Conservation (phyloP, 2,329 filamentous ascomycete species). For the Pseudophaeomoniella oleicola region DNA sequence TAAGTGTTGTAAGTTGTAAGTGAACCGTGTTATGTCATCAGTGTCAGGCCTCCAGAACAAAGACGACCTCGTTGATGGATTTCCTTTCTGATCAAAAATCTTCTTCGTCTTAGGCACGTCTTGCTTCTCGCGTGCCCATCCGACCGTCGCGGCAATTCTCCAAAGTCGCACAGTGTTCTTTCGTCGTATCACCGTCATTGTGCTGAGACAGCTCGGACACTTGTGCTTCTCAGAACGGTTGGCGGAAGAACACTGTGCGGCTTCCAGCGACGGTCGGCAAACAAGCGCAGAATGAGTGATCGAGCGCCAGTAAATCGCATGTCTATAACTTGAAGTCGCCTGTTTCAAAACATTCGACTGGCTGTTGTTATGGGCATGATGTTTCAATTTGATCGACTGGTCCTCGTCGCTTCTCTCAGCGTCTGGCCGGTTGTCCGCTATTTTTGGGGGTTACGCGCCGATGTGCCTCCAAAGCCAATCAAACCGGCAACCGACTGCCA, state of each 20-base stretch:
- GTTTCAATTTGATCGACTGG: slow-evolving; percentile 1
- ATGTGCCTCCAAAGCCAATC: not conserved
- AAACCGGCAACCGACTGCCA: not conserved
- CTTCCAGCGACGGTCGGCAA: not conserved
- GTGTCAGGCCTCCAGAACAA: no score
- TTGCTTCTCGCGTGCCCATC: not conserved
- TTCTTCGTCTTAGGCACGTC: no score
- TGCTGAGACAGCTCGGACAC: no score
- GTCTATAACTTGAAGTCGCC: not conserved
- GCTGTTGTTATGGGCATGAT: not conserved
- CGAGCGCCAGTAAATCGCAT: no score
- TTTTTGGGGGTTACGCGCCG: not conserved
- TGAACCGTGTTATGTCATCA: no score
- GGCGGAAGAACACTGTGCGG: not conserved
- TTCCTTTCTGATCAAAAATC: no score
- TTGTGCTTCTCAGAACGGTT: no score
- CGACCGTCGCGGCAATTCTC: not conserved
- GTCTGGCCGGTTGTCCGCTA: not conserved
- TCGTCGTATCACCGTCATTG: no score
- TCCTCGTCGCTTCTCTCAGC: not conserved
- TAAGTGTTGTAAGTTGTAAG: no score
- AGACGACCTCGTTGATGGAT: no score
- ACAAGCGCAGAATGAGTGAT: not conserved
- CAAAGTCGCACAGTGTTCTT: not conserved
- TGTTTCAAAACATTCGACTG: not conserved